Base-by-base conservation (phyloP, 805 yeast species). In the Spathaspora boniae region DNA sequence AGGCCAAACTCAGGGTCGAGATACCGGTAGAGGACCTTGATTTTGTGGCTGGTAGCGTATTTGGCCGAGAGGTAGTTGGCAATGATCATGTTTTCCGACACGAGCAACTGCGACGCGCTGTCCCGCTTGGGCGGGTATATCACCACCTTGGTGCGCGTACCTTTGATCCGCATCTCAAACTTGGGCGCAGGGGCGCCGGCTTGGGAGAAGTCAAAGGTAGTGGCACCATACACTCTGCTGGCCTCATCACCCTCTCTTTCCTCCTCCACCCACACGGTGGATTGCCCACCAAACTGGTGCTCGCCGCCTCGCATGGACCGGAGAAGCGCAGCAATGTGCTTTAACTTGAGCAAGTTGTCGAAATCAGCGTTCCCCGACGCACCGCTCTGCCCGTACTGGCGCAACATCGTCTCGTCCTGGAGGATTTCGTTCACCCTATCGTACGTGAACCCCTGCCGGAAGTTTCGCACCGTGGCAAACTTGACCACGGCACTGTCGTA, bases 71-170 rank as follows among this genome's bases (percentile, higher is more conserved):
- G 58, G n/a, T 70, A 61, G 53, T 87, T 88, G 1, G 93, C 87
- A 29, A 76, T 60, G 16, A 89, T 72, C 98, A 91, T 91, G 32
- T 84, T 55, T 53, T 91, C 95, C 1, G 91, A 72, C 2, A 91
- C 97, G 17, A 91, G 63, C 2, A 66, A 49, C 23, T 66, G 60
- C 0, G 78, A 55, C 25, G 42, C 44, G n/a, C 21, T 23, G 24
- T 46, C 42, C 33, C 51, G 57, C n/a, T 40, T 29, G 24, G 8
- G n/a, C 16, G 12, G 12, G 3, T 22, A 21, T 15, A 28, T 29
- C 18, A 47, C 30, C 6, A 42, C 41, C 9, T 53, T 37, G 5
- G 33, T 26, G 12, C 49, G 41, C 5, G 49, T 36, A 16, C 47
- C 43, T 15, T 35, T 34, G 4, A 43, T 32, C 7, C 30, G 27